Evolutionary conservation across 768 basidiomycete species (phyloP).

Genomic region (Amanita exitialis): DNA sequence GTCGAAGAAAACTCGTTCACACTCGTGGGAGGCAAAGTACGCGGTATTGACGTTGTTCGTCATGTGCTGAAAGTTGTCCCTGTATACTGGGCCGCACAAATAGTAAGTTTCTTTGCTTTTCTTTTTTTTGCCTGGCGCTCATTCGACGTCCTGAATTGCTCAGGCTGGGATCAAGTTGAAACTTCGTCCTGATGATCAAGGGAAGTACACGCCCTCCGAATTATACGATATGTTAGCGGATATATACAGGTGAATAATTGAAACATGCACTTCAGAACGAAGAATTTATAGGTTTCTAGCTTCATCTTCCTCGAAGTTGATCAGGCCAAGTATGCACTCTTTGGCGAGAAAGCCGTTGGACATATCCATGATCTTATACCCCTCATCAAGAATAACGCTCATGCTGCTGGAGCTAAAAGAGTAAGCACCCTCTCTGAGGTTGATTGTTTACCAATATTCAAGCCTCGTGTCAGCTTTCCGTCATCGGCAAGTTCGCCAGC

Average conservation of each 20-base stretch:
- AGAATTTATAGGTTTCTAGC: slow-evolving; percentile 22
- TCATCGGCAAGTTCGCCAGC: slow-evolving; percentile 32
- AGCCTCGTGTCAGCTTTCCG: slow-evolving; percentile 17
- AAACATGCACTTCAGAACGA: not conserved
- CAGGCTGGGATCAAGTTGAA: slow-evolving; percentile 72
- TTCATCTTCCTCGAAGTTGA: slow-evolving; percentile 73
- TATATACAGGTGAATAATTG: slow-evolving; percentile 51
- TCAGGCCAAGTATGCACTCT: slow-evolving; percentile 42
- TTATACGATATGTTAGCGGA: slow-evolving; percentile 56
- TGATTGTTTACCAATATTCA: not conserved
- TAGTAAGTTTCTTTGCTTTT: slow-evolving; percentile 34
- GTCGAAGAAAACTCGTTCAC: slow-evolving; percentile 43
- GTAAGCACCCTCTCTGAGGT: slow-evolving; percentile 17
- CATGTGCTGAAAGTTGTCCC: slow-evolving; percentile 61
- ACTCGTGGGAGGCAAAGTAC: slow-evolving; percentile 43
- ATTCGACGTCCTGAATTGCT: not conserved
- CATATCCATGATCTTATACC: slow-evolving; percentile 43
- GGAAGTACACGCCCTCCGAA: slow-evolving; percentile 51
- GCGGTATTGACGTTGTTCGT: slow-evolving; percentile 54
- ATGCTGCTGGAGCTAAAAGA: slow-evolving; percentile 27
- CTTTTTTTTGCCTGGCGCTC: not conserved
- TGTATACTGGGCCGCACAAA: slow-evolving; percentile 61
- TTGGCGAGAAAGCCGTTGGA: slow-evolving; percentile 38
- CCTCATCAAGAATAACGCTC: slow-evolving; percentile 45
- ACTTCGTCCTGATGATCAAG: slow-evolving; percentile 38